phyloP scores from a whole-genome alignment of 2,329 filamentous ascomycete species.

The Malbranchea zuffiana region DNA sequence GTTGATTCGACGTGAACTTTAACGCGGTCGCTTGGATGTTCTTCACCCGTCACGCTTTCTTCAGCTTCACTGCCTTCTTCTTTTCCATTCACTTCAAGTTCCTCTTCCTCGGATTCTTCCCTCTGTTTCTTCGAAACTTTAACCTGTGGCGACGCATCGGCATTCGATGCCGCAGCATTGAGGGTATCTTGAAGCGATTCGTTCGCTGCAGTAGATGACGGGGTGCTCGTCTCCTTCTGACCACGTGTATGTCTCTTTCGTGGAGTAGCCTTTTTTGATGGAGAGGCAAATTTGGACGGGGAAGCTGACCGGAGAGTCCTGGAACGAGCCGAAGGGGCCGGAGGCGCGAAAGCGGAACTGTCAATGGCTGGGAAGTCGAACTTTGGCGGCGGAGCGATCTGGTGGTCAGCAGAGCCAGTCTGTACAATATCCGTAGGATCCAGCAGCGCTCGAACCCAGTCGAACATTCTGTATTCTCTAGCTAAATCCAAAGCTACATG shows the following conservation, averaged over 20 bases:
- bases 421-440: constrained; percentile 67
- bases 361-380: constrained; percentile 51
- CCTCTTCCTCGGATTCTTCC: constrained; percentile 18
- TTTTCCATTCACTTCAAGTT: constrained; percentile 21
- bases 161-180: constrained; percentile 30
- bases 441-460: constrained; percentile 87
- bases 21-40: constrained; percentile 36
- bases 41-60: constrained; percentile 8
- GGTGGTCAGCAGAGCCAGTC: constrained; percentile 56
- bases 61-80: constrained; percentile 20
- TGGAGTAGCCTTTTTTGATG: constrained; percentile 44
- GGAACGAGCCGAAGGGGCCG: constrained; percentile 29
- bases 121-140: constrained; percentile 15
- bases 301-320: constrained; percentile 51
- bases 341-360: constrained; percentile 21
- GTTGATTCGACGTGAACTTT: constrained; percentile 59
- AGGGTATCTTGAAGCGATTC: constrained; percentile 39
- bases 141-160: constrained; percentile 19
- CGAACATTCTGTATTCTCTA: constrained; percentile 71
- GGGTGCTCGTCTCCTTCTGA: constrained; percentile 39
- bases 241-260: constrained; percentile 44
- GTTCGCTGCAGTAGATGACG: constrained; percentile 39
- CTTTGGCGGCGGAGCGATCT: constrained; percentile 69
- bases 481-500: constrained; percentile 67
- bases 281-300: constrained; percentile 43